Conservation (phyloP, 129 eudicot genomes). For the Apium graveolens region DNA sequence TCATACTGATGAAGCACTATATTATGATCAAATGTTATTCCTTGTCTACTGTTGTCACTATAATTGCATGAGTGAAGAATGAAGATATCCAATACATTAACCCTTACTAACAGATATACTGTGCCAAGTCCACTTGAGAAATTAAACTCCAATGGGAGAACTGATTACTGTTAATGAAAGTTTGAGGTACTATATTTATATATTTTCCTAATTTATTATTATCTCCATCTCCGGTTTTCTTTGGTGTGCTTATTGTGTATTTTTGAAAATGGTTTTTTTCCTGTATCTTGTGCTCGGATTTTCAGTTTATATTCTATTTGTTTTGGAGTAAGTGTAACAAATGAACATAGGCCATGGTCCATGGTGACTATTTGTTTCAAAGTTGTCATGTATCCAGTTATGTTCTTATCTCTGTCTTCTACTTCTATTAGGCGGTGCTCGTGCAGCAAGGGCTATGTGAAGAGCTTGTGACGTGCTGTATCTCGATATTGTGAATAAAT, state of each 20-base stretch:
- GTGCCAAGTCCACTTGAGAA: not conserved
- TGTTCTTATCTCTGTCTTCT: not conserved
- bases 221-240: not conserved
- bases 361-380: not conserved
- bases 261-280: not conserved
- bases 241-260: not conserved
- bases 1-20: not conserved
- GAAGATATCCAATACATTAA: not conserved
- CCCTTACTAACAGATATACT: not conserved
- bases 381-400: not conserved
- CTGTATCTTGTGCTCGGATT: not conserved
- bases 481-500: not conserved
- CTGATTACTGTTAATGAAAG: not conserved
- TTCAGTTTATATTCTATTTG: not conserved
- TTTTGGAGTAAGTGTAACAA: not conserved
- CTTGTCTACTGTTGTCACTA: not conserved
- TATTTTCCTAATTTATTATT: not conserved
- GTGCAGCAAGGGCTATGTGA: conserved; percentile 3
- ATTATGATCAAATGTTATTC: not conserved
- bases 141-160: not conserved
- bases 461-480: not conserved
- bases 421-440: conserved; percentile 18
- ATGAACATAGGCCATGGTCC: not conserved
- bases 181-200: not conserved
- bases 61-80: not conserved